Evolutionary conservation across 805 yeast species (phyloP), one percentile per base, ranked within the genome.

Genomic region (Wickerhamomyces chaumierensis): DNA sequence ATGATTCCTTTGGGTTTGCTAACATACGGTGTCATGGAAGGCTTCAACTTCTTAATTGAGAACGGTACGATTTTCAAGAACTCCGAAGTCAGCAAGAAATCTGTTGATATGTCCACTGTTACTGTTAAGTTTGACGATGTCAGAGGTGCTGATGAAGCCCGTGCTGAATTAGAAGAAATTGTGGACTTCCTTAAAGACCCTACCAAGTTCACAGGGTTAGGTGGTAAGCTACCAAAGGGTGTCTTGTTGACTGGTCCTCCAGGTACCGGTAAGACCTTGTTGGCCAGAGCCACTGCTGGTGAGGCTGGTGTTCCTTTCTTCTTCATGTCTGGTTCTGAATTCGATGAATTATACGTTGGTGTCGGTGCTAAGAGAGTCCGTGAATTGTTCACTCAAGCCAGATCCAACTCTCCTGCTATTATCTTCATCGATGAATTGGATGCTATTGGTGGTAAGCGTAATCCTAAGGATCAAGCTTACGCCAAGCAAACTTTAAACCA

Each of bases 291-390:
- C 21, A 94, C 96, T 23, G 98, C 98, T 7, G 97, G 97, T 46
- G 97, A 90, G 62, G 97, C 98, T 6, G 97, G 95, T 40, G 97
- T 92, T 18, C 98, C 97, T 33, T 92, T 92, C 57, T 90, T 88
- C 63, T 90, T 90, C 62, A 90, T 92, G 96, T 84, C 95, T 5
- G 98, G 98, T 35, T 85, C 96, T 1, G 98, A 92, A 59, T 92
- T 92, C 57, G 99, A 94, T 58, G 98, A 92, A 63, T 73, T 94
- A 49, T 92, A 90, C 54, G 98, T 92, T 17, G 99, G 99, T 58
- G 97, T 94, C 35, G 99, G 99, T 57, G 98, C 99, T 39, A 90
- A 88, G 61, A 75, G 98, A 55, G 94, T 92, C 40, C 80, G 99
- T 51, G 98, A 94, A 54, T 71, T 92, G 47, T 92, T 92, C 53